phyloP scores from a whole-genome alignment of 2,329 filamentous ascomycete species.

The Xylariaceae sp. region DNA sequence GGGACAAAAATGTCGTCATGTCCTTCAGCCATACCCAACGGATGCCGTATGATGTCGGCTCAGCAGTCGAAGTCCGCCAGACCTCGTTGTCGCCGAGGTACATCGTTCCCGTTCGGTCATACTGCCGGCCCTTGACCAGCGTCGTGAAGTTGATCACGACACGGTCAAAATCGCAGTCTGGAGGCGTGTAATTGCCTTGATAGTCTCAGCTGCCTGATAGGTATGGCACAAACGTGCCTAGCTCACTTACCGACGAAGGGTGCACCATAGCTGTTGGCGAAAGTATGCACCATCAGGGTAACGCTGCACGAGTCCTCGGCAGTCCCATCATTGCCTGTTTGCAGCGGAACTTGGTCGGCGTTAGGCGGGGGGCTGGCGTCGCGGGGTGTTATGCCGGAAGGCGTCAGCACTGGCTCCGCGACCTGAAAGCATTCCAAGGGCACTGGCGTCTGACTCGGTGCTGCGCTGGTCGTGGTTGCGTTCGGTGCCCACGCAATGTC shows the following conservation, averaged over 20 bases:
- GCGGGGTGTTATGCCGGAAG: slow-evolving; percentile 34
- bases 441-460: slow-evolving; percentile 8
- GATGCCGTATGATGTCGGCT: slow-evolving; percentile 67
- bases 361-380: slow-evolving; percentile 28
- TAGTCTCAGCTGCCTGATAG: too few relatives aligned
- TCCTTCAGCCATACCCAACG: slow-evolving; percentile 76
- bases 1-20: slow-evolving; percentile 63
- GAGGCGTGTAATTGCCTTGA: slow-evolving; percentile 60
- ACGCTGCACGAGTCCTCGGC: slow-evolving; percentile 40
- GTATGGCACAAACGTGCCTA: slow-evolving; percentile 4
- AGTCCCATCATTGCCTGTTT: slow-evolving; percentile 11
- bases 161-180: slow-evolving; percentile 65
- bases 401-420: slow-evolving; percentile 58
- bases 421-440: slow-evolving; percentile 64
- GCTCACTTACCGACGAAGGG: slow-evolving; percentile 62
- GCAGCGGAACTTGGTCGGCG: slow-evolving; percentile 15
- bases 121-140: slow-evolving; percentile 67
- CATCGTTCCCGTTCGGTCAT: slow-evolving; percentile 70
- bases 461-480: slow-evolving; percentile 6
- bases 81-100: slow-evolving; percentile 74
- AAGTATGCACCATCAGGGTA: slow-evolving; percentile 66
- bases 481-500: slow-evolving; percentile 6
- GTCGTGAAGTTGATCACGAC: slow-evolving; percentile 75
- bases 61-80: slow-evolving; percentile 79
- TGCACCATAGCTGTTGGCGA: slow-evolving; percentile 67